Conservation (phyloP, 2,329 filamentous ascomycete species). For the Diaporthe capsici region DNA sequence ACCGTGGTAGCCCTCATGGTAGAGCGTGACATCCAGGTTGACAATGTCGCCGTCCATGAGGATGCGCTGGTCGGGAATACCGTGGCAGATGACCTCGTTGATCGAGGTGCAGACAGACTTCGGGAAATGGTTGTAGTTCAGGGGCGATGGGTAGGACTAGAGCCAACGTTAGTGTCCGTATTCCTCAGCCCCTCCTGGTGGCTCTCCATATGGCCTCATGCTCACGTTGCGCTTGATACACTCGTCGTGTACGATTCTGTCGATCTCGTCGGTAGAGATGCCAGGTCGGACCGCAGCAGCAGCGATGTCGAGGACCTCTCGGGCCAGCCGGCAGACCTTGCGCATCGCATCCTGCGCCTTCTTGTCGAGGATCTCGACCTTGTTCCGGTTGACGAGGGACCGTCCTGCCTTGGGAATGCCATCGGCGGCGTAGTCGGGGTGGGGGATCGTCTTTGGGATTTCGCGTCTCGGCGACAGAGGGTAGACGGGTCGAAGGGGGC, state of each 20-base stretch:
- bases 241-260: constrained; percentile 82
- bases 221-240: constrained; percentile 81
- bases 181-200: constrained; percentile 65
- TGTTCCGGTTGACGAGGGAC: constrained; percentile 78
- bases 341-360: constrained; percentile 79
- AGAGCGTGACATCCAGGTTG: constrained; percentile 96
- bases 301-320: constrained; percentile 82
- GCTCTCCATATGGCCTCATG: not conserved
- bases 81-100: constrained; percentile 99
- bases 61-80: constrained; percentile 91
- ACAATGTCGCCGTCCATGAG: constrained; percentile 94
- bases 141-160: constrained; percentile 92
- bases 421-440: constrained; percentile 90
- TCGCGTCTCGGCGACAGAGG: constrained; percentile 80
- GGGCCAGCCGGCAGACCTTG: constrained; percentile 77
- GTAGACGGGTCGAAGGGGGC: constrained; percentile 87
- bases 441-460: constrained; percentile 83
- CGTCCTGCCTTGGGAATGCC: constrained; percentile 78
- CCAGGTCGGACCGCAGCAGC: constrained; percentile 78
- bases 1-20: constrained; percentile 94
- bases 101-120: constrained; percentile 97
- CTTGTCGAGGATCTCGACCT: constrained; percentile 82
- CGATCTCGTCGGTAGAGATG: constrained; percentile 82
- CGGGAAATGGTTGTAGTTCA: constrained; percentile 97
- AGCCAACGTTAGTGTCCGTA: not conserved